A percentile compares a stretch with the other conserved stretches of the same genome.
These are phyloP conservation scores for Boletus rex-veris DNA, from an alignment of 768 basidiomycete genomes.

Conservation along the genomic window DNA sequence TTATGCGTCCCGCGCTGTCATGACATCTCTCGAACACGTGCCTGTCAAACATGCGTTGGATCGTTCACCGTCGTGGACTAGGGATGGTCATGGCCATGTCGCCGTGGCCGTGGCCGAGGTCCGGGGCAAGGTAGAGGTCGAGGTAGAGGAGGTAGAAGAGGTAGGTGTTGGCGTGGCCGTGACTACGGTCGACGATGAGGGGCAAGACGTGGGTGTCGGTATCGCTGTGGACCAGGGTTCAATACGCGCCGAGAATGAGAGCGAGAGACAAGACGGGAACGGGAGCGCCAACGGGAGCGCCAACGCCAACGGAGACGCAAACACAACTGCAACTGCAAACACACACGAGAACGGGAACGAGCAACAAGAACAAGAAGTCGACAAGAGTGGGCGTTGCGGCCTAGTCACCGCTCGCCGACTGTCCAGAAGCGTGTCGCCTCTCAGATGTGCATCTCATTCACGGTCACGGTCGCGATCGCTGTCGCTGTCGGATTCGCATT, in stretches of 20 bases:
- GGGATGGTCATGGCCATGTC: background rate
- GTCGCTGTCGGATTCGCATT: conserved; percentile 5
- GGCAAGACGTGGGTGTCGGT: background rate
- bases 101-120: background rate
- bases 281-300: too few species aligned
- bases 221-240: background rate
- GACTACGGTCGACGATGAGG: conserved; percentile 13
- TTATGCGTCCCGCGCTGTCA: conserved; percentile 19
- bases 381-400: background rate
- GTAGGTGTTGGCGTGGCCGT: conserved; percentile 14
- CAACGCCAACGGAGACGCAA: too few species aligned
- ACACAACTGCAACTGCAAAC: too few species aligned
- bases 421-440: background rate
- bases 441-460: background rate
- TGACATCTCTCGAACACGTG: conserved; percentile 29
- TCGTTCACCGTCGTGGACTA: background rate
- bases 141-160: background rate
- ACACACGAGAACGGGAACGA: too few species aligned
- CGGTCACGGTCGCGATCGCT: background rate
- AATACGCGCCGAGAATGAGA: background rate
- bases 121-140: background rate
- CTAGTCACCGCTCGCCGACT: background rate
- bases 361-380: background rate
- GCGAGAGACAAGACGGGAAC: background rate
- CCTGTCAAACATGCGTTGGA: conserved; percentile 15